phyloP scores from a whole-genome alignment of 805 yeast species.

The Lipomyces sp. region DNA sequence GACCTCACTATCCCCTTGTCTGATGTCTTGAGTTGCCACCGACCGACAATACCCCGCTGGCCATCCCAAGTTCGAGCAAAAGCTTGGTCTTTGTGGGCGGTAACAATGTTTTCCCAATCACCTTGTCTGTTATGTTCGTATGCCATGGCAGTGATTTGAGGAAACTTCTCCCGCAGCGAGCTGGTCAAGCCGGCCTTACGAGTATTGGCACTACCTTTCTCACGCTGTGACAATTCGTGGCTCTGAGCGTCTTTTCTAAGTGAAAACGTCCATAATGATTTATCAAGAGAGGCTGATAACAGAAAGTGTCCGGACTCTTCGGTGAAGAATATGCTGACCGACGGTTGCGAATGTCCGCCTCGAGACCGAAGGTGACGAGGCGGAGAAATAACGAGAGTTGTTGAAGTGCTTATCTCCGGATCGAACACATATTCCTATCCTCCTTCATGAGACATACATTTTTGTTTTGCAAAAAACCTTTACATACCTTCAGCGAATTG shows the following conservation, averaged over 20 bases:
- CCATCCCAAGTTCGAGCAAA: conserved; percentile 93
- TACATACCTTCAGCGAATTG: conserved; percentile 64
- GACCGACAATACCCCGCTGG: conserved; percentile 76
- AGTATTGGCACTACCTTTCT: conserved; percentile 54
- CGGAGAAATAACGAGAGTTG: conserved; percentile 66
- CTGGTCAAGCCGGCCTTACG: conserved; percentile 39
- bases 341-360: conserved; percentile 97
- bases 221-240: conserved; percentile 85
- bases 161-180: conserved; percentile 63
- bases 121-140: conserved; percentile 38
- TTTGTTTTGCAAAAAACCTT: neutral
- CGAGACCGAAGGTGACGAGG: conserved; percentile 91
- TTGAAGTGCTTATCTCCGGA: conserved; percentile 74
- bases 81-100: conserved; percentile 82
- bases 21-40: conserved; percentile 68
- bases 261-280: conserved; percentile 88
- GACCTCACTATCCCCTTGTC: conserved; percentile 78
- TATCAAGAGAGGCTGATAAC: conserved; percentile 84
- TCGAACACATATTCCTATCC: conserved; percentile 81
- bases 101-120: conserved; percentile 85
- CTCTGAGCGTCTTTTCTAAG: conserved; percentile 95
- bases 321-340: conserved; percentile 74
- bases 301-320: conserved; percentile 81
- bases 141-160: conserved; percentile 59
- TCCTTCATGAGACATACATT: neutral